These are phyloP conservation scores for Chalaropsis thielavioides DNA, from an alignment of 2,329 filamentous ascomycete species.

Conservation along the genomic window DNA sequence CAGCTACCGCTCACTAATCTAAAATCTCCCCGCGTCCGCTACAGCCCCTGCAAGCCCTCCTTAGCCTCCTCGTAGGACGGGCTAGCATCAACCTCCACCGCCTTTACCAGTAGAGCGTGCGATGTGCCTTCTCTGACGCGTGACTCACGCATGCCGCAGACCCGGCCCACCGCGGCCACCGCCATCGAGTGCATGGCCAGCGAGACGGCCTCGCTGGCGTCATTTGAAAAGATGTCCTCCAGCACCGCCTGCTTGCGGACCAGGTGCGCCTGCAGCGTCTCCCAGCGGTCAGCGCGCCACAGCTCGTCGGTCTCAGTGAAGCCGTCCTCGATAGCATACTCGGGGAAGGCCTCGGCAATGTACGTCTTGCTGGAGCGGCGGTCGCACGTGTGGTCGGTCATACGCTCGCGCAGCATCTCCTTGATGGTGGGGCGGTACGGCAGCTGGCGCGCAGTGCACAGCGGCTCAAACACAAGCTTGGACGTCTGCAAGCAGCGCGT, in stretches of 20 bases:
- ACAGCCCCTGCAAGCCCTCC: neutral
- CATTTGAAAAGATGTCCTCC: constrained; percentile 33
- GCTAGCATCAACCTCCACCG: constrained; percentile 14
- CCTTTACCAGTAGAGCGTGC: constrained; percentile 42
- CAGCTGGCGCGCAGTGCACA: constrained; percentile 26
- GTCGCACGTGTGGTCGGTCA: constrained; percentile 49
- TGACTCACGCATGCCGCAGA: constrained; percentile 31
- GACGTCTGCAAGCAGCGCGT: constrained; percentile 45
- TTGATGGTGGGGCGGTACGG: constrained; percentile 40
- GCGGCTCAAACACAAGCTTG: constrained; percentile 33
- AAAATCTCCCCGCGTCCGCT: too few species aligned
- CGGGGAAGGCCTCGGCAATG: constrained; percentile 36
- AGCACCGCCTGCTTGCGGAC: constrained; percentile 30
- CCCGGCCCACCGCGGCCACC: constrained; percentile 30
- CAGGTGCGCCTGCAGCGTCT: constrained; percentile 35
- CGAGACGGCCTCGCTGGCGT: constrained; percentile 29
- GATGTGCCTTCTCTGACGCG: constrained; percentile 36
- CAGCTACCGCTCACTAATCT: too few species aligned
- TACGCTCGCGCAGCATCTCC: constrained; percentile 43
- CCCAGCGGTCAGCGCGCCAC: constrained; percentile 34
- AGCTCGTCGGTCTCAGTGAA: constrained; percentile 42
- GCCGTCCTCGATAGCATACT: constrained; percentile 37
- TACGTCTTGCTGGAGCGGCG: constrained; percentile 34
- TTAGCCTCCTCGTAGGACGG: constrained; percentile 11
- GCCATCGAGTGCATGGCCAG: constrained; percentile 37